Base-by-base conservation (phyloP, 2,329 filamentous ascomycete genomes). In the Beauveria rudraprayagi region DNA sequence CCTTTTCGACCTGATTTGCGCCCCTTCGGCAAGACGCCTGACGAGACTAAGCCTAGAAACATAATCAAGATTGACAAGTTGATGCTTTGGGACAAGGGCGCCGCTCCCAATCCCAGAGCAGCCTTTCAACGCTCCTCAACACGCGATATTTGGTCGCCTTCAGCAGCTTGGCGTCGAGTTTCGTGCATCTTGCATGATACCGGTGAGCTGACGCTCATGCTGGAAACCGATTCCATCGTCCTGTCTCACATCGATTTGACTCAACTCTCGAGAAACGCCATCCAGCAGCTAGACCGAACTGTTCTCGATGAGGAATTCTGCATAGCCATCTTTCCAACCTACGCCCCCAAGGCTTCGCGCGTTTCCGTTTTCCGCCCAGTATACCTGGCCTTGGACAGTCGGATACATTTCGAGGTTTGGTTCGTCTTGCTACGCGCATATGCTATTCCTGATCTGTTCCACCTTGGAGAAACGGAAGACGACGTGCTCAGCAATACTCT, bases 41-140 rank as follows among this genome's bases (percentile, higher is more conserved):
- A 75, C 43, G 71, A 68, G 46, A 56, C 65, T 65, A 76, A 71
- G 30, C 65, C 71, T 2, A 69, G 73, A 1, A 94, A 88, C 60
- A 94, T 97, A 66, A 97, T 97, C 77, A 99, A 97, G 71, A 91
- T 97, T 53, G 94, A 92, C 60, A 92, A 92, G 70, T 84, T 96
- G 70, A 87, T 92, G 70, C 80, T 96, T 52, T 97, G 92, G 93
- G 92, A 97, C 74, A 94, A 89, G 71, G 88, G 87, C 1, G 70
- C 77, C 7, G 79, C 83, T 14, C 73, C 75, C 19, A 80, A 81
- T 43, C 83, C 85, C 6, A 76, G 78, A 50, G 77, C 83, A 19
- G 81, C 86, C 61, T 78, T 83, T 55, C 81, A 79, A 66, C 76
- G 81, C 4, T 78, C 83, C 2, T 86, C 84, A 1, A 83, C 83